Evolutionary conservation across 1,284 basidiomycete species (phyloP).

Genomic region (Ustilago sp.): DNA sequence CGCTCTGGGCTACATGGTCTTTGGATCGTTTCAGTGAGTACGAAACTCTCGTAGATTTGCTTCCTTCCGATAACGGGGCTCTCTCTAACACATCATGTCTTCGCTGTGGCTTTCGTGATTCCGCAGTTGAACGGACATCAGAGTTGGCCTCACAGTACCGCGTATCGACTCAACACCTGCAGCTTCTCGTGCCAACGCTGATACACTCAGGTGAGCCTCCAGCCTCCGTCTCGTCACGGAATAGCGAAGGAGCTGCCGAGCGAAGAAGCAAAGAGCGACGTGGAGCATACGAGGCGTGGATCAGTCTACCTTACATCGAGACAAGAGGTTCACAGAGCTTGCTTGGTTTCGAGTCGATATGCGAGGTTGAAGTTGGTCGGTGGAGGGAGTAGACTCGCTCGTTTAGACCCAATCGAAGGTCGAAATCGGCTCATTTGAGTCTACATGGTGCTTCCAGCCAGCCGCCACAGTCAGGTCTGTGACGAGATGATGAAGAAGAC

Average conservation of each 20-base stretch:
- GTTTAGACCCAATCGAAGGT: no score
- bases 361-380: constrained; percentile 61
- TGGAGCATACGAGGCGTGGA: constrained; percentile 46
- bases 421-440: not conserved
- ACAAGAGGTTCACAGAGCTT: constrained; percentile 48
- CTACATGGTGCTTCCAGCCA: not conserved
- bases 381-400: constrained; percentile 38
- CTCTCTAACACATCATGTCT: not conserved
- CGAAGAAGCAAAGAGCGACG: constrained; percentile 27
- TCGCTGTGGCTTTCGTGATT: not conserved
- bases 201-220: constrained; percentile 38
- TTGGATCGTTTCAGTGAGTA: constrained; percentile 58
- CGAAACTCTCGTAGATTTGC: no score
- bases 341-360: constrained; percentile 55
- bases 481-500: not conserved
- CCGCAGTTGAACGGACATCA: constrained; percentile 23
- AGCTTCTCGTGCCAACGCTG: constrained; percentile 36
- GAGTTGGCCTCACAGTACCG: constrained; percentile 41
- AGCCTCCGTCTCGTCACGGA: constrained; percentile 1
- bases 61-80: not conserved
- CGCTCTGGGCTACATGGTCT: constrained; percentile 64
- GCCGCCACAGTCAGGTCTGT: not conserved
- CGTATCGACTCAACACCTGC: constrained; percentile 42
- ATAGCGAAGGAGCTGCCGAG: constrained; percentile 14
- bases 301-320: constrained; percentile 53